These are phyloP conservation scores for Pleurotus djamor DNA, from an alignment of 768 basidiomycete genomes.

Conservation along the genomic window DNA sequence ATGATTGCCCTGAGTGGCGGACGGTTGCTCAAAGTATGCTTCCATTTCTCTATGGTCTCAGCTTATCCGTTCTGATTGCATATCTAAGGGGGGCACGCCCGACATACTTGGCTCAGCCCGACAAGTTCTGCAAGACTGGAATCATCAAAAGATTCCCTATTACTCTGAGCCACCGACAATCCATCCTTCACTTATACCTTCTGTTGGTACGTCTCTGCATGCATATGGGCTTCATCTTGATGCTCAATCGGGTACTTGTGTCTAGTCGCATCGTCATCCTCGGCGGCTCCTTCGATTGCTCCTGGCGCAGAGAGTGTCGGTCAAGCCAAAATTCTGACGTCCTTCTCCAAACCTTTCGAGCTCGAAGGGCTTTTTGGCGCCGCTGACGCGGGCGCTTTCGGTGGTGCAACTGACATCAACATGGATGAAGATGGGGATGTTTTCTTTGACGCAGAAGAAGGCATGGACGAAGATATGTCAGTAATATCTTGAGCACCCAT, in stretches of 20 bases:
- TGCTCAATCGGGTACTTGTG: background rate
- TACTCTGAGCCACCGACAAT: constrained; percentile 75
- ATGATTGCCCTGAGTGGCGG: constrained; percentile 86
- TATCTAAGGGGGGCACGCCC: constrained; percentile 79
- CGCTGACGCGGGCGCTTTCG: constrained; percentile 82
- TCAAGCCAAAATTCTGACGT: constrained; percentile 72
- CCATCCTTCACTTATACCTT: constrained; percentile 76
- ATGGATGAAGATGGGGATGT: constrained; percentile 25
- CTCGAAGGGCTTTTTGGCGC: constrained; percentile 76
- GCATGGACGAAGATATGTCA: constrained; percentile 39
- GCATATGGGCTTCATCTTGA: background rate
- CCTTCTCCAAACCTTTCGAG: constrained; percentile 78
- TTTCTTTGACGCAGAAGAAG: constrained; percentile 41
- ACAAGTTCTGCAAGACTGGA: constrained; percentile 88
- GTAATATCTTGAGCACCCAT: background rate
- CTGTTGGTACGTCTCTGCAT: constrained; percentile 27
- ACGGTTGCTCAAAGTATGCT: constrained; percentile 72
- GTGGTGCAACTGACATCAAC: constrained; percentile 31
- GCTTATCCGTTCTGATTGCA: background rate
- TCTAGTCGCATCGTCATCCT: constrained; percentile 21
- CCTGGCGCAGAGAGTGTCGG: constrained; percentile 81
- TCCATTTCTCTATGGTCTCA: background rate
- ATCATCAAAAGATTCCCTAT: constrained; percentile 93
- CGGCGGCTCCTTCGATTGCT: constrained; percentile 37
- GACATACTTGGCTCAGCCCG: constrained; percentile 83